A percentile compares a stretch with the other conserved stretches of the same genome.
phyloP scores from a whole-genome alignment of 2,329 filamentous ascomycete species.

The Eutypella sp. region DNA sequence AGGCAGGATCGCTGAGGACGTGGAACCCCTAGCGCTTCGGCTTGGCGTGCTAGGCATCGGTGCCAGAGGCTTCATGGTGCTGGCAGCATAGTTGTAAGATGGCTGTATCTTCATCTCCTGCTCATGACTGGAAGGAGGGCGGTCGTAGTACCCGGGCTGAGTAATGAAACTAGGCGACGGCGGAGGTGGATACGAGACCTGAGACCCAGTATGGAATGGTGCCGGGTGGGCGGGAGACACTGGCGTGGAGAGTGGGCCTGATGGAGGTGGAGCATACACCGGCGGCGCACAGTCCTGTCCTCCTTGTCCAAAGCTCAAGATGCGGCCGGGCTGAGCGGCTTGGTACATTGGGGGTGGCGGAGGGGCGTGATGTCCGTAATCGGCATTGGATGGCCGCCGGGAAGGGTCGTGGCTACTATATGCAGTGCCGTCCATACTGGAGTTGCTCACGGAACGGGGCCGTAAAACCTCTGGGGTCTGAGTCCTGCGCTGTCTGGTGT shows the following conservation, averaged over 20 bases:
- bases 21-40: neutral
- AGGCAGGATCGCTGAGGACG: neutral
- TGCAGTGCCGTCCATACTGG: slow-evolving; percentile 24
- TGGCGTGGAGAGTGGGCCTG: slow-evolving; percentile 21
- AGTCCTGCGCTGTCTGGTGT: slow-evolving; percentile 20
- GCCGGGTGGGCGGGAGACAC: slow-evolving; percentile 22
- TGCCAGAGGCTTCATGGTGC: neutral
- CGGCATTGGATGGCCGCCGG: slow-evolving; percentile 24
- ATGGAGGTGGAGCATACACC: slow-evolving; percentile 19
- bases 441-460: slow-evolving; percentile 26
- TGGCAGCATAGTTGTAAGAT: slow-evolving; percentile 9
- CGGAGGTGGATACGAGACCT: slow-evolving; percentile 8
- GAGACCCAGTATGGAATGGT: neutral
- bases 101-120: slow-evolving; percentile 18
- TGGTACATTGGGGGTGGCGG: slow-evolving; percentile 24
- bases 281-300: slow-evolving; percentile 20
- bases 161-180: slow-evolving; percentile 13
- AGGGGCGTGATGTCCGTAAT: slow-evolving; percentile 20
- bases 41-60: neutral
- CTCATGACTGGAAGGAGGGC: slow-evolving; percentile 17
- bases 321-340: slow-evolving; percentile 15
- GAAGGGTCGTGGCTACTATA: slow-evolving; percentile 20
- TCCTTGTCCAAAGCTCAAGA: slow-evolving; percentile 22
- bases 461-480: slow-evolving; percentile 27
- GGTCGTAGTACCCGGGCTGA: slow-evolving; percentile 15